These are phyloP conservation scores for Leucocoprinus leucothites DNA, from an alignment of 768 basidiomycete genomes.

Conservation along the genomic window DNA sequence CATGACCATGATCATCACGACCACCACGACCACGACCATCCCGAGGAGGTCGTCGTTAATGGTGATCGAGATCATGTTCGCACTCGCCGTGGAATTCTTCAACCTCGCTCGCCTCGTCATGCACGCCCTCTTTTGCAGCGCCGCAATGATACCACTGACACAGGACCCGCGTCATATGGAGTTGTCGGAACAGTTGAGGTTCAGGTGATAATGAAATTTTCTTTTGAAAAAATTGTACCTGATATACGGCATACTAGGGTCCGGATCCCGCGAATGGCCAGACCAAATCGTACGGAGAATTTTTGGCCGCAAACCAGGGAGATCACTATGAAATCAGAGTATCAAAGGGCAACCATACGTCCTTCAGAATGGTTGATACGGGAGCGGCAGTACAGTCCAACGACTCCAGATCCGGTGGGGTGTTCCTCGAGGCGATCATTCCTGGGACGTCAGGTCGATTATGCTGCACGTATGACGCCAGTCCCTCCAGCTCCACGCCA, in stretches of 20 bases:
- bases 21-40: neutral
- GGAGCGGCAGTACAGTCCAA: neutral
- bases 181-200: neutral
- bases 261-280: neutral
- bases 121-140: neutral
- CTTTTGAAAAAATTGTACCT: neutral
- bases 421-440: neutral
- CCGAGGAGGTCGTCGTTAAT: neutral
- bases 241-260: neutral
- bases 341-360: neutral
- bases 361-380: neutral
- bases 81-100: neutral
- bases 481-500: neutral
- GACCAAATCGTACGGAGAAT: neutral
- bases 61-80: constrained; percentile 1
- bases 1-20: neutral
- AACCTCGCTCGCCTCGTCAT: constrained; percentile 4
- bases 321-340: neutral
- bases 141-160: neutral
- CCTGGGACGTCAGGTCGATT: neutral
- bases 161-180: neutral
- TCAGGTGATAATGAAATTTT: neutral
- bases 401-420: neutral
- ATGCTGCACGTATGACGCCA: constrained; percentile 2
- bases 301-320: neutral